Evolutionary conservation across 2,329 filamentous ascomycete genomes (phyloP), one percentile per base, ranked within the genome.

Genomic region (Purpureocillium takamizusanense): DNA sequence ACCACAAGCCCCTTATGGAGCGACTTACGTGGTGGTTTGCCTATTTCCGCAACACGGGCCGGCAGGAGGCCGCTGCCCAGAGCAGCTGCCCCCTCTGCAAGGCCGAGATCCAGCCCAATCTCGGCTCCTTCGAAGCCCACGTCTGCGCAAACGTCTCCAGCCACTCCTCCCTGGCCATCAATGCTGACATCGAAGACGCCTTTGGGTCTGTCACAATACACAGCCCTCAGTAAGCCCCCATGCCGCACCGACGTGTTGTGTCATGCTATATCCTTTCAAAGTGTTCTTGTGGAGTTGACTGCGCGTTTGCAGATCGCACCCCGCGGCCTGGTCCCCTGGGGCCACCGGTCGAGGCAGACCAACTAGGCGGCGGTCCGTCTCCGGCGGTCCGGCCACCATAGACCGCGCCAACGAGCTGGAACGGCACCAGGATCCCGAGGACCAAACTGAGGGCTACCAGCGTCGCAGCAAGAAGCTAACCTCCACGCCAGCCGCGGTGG

Each of bases 61-160:
- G 48, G 12, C 48, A 53, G 29, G 43, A 39, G 8, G 43, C 45
- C 15, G 36, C 35, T 10, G 45, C 46, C 3, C 41, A 39, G 3
- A 33, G 36, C 8, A 46, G 35, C 8, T 56, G 54, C 36, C 48
- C 48, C 2, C 28, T 47, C 2, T 60, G 57, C 17, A 40, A 46
- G 1, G 32, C 38, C 18, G 50, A 55, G 4, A 34, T 57, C 9
- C 42, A 47, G 16, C 41, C 47, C 1, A 46, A 46, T 7, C 29
- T 59, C 7, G 47, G 52, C 11, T 45, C 43, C 4, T 59, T 59
- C 41, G 47, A 42, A 11, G 37, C 42, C 2, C 57, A 61, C 25
- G 42, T 52, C 27, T 40, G 39, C 3, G 38, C 35, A 1, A 40
- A 54, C 14, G 17, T 29, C 6, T 14, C 39, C 2, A 48, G 43